Evolutionary conservation across 805 yeast genomes (phyloP), one percentile per base, ranked within the genome.

Genomic region (Yamadazyma nakazawae): DNA sequence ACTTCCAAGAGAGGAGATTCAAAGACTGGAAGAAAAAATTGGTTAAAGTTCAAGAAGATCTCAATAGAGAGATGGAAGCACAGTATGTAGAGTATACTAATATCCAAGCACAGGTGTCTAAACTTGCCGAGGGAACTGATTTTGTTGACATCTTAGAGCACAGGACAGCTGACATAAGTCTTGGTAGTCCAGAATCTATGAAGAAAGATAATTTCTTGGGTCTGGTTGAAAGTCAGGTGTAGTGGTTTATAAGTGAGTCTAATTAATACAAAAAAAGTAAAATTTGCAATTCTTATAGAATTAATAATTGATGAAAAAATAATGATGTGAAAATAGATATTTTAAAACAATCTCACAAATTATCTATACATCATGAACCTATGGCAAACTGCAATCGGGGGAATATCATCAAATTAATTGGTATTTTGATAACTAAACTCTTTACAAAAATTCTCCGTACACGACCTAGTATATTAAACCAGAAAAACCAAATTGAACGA

Each of bases 1-100:
- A 32, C 9, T 25, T 26, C 9, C 84, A 84, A 57, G 88, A 83
- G 50, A 64, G 59, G 40, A 75, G 78, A 51, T 83, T 84, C 52
- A 78, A 76, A 56, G 80, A 76, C 28, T 82, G 88, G 88, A 81
- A 81, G 56, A 64, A 62, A 46, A 78, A 78, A 0, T 65, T 85
- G 40, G 69, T 76, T 42, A 70, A 68, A 16, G 78, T 78, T 56
- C 90, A 85, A 61, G 68, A 66, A n/a, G 61, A 62, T 44, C 75
- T 80, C 52, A 84, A 84, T 54, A 61, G 67, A 37, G 85, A 79
- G 45, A 74, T 85, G 47, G 81, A 76, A 46, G 57, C 53, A 10
- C 37, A 35, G 19, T 40, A 36, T 30, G 31, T 13, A 14, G 19
- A 43, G 18, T 60, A 78, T 31, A 56, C 70, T 13, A 48, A 54